phyloP scores from a whole-genome alignment of 2,329 filamentous ascomycete genomes.

The Colletotrichum sp. region DNA sequence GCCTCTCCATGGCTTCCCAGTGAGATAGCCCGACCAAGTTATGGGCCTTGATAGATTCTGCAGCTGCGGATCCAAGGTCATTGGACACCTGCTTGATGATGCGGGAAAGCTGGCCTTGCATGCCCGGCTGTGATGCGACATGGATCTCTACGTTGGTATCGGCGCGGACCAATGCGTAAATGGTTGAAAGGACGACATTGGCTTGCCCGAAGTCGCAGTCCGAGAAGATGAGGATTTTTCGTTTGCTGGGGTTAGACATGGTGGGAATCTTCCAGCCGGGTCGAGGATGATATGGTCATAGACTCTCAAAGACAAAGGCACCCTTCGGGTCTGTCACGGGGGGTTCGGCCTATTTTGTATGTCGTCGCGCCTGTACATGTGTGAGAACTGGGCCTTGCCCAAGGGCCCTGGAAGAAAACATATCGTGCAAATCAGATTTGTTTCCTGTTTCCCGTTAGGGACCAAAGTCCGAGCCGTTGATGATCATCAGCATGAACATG shows the following conservation, averaged over 20 bases:
- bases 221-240: slow-evolving; percentile 45
- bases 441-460: background rate
- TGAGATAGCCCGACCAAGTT: background rate
- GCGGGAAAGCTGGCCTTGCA: background rate
- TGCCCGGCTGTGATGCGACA: background rate
- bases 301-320: background rate
- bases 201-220: slow-evolving; percentile 51
- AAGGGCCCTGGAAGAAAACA: background rate
- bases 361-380: background rate
- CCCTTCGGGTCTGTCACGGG: background rate
- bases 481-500: background rate
- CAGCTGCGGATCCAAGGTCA: background rate
- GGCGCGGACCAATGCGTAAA: slow-evolving; percentile 36
- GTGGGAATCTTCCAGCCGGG: background rate
- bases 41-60: background rate
- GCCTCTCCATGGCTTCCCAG: background rate
- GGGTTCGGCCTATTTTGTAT: background rate
- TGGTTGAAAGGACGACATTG: slow-evolving; percentile 50
- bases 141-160: background rate
- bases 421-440: background rate
- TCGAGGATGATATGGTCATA: background rate
- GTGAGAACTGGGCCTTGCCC: background rate
- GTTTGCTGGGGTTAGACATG: background rate
- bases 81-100: background rate
- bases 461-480: background rate